A percentile compares a stretch with the other conserved stretches of the same genome.
phyloP scores from a whole-genome alignment of 176 grass and related monocot genomes.

The Panicum miliaceum region DNA sequence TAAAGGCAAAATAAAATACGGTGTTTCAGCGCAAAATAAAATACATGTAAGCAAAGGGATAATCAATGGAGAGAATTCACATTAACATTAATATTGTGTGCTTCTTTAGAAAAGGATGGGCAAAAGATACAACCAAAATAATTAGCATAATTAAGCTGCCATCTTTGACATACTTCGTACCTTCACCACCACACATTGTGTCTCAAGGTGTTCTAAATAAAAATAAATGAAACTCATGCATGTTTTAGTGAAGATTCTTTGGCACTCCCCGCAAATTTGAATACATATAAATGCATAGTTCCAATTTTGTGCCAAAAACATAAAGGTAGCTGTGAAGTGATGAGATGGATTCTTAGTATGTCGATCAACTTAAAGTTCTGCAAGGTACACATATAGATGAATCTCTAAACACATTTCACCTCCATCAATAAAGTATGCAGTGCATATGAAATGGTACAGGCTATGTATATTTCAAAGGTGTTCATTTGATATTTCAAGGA shows the following conservation, averaged over 20 bases:
- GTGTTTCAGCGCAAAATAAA: slow-evolving; percentile 27
- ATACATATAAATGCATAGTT: not conserved
- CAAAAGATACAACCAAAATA: slow-evolving; percentile 38
- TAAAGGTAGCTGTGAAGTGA: not conserved
- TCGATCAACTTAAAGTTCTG: slow-evolving; percentile 11
- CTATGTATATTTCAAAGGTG: not conserved
- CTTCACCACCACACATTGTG: slow-evolving; percentile 40
- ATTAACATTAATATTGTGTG: slow-evolving; percentile 43
- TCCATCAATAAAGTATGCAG: slow-evolving; percentile 5
- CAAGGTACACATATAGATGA: not conserved
- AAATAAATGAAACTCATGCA: slow-evolving; percentile 8
- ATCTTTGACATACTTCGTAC: slow-evolving; percentile 43
- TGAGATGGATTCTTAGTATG: not conserved
- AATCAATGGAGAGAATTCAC: slow-evolving; percentile 42
- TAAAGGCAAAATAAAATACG: slow-evolving; percentile 36
- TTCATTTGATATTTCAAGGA: slow-evolving; percentile 2
- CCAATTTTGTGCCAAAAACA: not conserved
- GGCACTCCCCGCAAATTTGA: not conserved
- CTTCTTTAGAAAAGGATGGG: slow-evolving; percentile 35
- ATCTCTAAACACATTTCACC: not conserved
- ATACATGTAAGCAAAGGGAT: slow-evolving; percentile 34
- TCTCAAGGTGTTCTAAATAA: slow-evolving; percentile 13
- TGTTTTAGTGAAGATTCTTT: slow-evolving; percentile 22
- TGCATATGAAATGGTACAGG: not conserved
- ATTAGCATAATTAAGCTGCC: slow-evolving; percentile 50